Evolutionary conservation across 2,329 filamentous ascomycete genomes (phyloP).

Genomic region (Fusarium tricinctum): DNA sequence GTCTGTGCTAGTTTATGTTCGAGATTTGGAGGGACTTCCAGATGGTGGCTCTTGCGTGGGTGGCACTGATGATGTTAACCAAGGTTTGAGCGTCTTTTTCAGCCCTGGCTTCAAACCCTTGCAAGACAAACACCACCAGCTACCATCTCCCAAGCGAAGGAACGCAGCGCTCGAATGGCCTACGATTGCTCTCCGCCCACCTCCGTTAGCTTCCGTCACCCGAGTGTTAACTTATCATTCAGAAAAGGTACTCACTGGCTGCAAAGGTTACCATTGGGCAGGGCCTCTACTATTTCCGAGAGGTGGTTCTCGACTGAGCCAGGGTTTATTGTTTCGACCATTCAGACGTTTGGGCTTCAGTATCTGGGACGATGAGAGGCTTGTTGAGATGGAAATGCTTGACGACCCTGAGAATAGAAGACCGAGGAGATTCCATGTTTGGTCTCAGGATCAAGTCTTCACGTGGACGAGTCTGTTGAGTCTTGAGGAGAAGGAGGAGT

Average conservation of each 20-base stretch:
- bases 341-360: slow-evolving; percentile 28
- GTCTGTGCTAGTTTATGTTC: slow-evolving; percentile 22
- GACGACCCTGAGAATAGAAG: slow-evolving; percentile 15
- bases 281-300: slow-evolving; percentile 6
- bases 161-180: neutral
- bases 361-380: slow-evolving; percentile 34
- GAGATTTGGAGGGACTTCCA: neutral
- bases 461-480: slow-evolving; percentile 36
- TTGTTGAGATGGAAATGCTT: slow-evolving; percentile 35
- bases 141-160: neutral
- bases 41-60: slow-evolving; percentile 21
- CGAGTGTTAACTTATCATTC: slow-evolving; percentile 10
- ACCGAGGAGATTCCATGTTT: slow-evolving; percentile 15
- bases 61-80: slow-evolving; percentile 2
- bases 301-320: slow-evolving; percentile 6
- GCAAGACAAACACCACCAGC: neutral
- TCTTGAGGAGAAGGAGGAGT: slow-evolving; percentile 9
- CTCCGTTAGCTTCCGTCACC: neutral
- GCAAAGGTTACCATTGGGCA: slow-evolving; percentile 23
- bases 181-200: neutral
- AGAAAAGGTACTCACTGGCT: slow-evolving; percentile 9
- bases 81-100: slow-evolving; percentile 17
- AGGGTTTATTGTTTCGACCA: slow-evolving; percentile 27
- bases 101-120: slow-evolving; percentile 22
- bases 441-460: slow-evolving; percentile 36